These are phyloP conservation scores for Talaromyces proteolyticus DNA, from an alignment of 495 filamentous ascomycete genomes.

Conservation along the genomic window DNA sequence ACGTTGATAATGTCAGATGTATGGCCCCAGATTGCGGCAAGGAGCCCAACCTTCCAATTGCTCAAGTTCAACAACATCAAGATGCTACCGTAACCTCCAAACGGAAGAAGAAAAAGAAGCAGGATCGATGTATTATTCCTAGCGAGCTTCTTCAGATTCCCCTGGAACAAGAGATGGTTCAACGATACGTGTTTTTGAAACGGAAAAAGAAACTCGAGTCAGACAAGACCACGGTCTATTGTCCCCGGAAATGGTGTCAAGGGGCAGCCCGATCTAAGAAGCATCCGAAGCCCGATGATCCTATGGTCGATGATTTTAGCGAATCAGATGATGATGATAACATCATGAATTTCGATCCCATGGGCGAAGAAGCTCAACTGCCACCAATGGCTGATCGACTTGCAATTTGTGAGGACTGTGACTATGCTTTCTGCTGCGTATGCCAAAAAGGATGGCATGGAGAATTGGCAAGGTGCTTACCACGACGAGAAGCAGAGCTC, in stretches of 20 bases:
- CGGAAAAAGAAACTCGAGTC: constrained; percentile 87
- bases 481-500: constrained; percentile 55
- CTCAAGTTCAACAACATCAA: not conserved
- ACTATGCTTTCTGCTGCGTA: constrained; percentile 82
- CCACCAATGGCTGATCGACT: constrained; percentile 55
- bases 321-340: constrained; percentile 32
- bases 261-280: constrained; percentile 78
- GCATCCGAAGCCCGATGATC: constrained; percentile 59
- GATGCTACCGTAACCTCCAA: constrained; percentile 4
- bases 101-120: constrained; percentile 31
- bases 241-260: constrained; percentile 90
- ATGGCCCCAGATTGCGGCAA: constrained; percentile 70
- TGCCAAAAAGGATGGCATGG: constrained; percentile 85
- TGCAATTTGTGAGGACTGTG: constrained; percentile 81
- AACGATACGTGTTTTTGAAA: constrained; percentile 83
- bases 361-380: constrained; percentile 27
- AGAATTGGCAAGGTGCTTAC: constrained; percentile 61
- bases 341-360: constrained; percentile 21
- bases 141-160: constrained; percentile 87
- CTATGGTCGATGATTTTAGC: constrained; percentile 43
- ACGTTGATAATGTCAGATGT: constrained; percentile 72
- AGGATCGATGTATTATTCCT: constrained; percentile 66
- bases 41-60: constrained; percentile 34
- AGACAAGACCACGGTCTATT: constrained; percentile 90
- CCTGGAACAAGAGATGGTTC: constrained; percentile 62